Evolutionary conservation across 1,139 yeast species (phyloP).

Genomic region (Diutina mesorugosa): DNA sequence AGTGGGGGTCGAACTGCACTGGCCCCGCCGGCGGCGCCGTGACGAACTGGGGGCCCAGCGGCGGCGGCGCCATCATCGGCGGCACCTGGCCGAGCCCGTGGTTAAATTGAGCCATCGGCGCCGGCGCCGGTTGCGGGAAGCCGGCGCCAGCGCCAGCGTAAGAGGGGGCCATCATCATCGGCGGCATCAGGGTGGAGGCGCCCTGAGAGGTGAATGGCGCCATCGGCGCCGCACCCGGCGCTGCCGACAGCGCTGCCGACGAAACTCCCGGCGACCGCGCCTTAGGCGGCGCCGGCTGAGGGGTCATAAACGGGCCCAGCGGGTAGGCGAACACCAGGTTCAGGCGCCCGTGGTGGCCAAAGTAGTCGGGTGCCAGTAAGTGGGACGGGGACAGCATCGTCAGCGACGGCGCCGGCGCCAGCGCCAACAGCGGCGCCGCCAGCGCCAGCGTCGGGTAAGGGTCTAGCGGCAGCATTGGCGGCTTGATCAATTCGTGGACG

Average conservation of each 20-base stretch:
- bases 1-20: not conserved
- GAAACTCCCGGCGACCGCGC: no score
- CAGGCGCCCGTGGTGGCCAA: not conserved
- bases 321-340: not conserved
- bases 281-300: not conserved
- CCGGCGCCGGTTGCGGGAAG: not conserved
- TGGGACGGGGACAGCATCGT: not conserved
- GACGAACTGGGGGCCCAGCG: not conserved
- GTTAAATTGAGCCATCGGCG: not conserved
- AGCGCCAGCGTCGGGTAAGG: not conserved
- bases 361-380: not conserved
- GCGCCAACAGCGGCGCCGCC: not conserved
- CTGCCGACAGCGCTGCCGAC: no score
- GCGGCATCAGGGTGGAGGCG: not conserved
- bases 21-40: not conserved
- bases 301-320: not conserved
- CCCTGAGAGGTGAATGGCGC: not conserved
- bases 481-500: constrained; percentile 3
- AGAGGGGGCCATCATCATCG: not conserved
- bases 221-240: not conserved
- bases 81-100: not conserved
- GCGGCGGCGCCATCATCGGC: not conserved
- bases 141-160: not conserved
- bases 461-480: constrained; percentile 3
- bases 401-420: not conserved